These are phyloP conservation scores for Ganoderma sinense DNA, from an alignment of 1,284 basidiomycete genomes.

Conservation along the genomic window DNA sequence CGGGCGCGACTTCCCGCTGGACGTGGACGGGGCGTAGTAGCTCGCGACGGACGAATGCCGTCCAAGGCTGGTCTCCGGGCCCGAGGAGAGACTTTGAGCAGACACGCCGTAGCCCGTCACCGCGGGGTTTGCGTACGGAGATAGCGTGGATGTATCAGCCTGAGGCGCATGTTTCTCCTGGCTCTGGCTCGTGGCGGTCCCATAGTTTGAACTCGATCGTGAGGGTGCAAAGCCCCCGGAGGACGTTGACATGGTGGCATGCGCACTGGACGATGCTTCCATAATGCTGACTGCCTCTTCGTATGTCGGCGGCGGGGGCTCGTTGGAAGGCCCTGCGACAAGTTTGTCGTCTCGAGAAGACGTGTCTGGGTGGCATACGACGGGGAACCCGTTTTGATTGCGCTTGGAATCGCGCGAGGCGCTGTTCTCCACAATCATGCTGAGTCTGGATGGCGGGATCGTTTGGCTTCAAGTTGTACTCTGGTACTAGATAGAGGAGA, in stretches of 20 bases:
- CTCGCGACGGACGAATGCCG: neutral
- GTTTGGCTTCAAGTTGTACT: too few relatives aligned
- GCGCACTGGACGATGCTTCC: neutral
- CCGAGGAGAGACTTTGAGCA: neutral
- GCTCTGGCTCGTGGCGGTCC: neutral
- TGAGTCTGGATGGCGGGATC: neutral
- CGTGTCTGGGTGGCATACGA: neutral
- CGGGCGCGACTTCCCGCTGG: neutral
- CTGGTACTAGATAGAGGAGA: too few relatives aligned
- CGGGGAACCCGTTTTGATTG: neutral
- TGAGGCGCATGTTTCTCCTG: neutral
- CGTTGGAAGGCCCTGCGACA: neutral
- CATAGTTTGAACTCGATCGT: neutral
- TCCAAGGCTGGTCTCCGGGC: neutral
- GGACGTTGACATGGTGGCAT: neutral
- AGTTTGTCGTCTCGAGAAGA: too few relatives aligned
- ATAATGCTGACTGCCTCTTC: neutral
- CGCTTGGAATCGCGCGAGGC: neutral
- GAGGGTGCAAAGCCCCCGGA: neutral
- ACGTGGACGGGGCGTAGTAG: conserved; percentile 1
- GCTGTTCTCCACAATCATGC: neutral
- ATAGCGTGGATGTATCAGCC: neutral
- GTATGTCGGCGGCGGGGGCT: conserved; percentile 2
- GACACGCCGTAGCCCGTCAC: neutral
- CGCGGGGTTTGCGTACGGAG: neutral